Conservation (phyloP, 768 basidiomycete species). For the Pleurotus sapidus region DNA sequence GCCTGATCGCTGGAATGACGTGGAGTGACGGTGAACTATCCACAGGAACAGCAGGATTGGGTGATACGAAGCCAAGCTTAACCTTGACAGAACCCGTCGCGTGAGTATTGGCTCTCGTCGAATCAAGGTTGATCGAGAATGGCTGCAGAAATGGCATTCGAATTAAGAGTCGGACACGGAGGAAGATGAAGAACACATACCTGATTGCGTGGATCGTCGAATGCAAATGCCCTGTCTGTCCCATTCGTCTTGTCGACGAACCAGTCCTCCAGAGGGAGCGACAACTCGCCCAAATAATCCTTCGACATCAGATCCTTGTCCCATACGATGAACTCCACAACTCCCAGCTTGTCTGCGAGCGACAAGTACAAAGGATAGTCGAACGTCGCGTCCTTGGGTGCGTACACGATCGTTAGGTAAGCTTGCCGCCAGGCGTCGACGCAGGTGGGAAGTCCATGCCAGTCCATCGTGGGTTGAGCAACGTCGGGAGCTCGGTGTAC, state of each 20-base stretch:
- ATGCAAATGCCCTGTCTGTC: slow-evolving; percentile 42
- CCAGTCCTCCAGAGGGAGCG: slow-evolving; percentile 80
- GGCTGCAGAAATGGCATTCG: slow-evolving; percentile 19
- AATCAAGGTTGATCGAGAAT: slow-evolving; percentile 35
- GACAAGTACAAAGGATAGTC: slow-evolving; percentile 85
- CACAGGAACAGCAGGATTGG: slow-evolving; percentile 40
- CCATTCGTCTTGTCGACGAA: slow-evolving; percentile 38
- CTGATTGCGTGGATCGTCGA: slow-evolving; percentile 64
- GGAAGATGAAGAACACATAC: slow-evolving; percentile 35
- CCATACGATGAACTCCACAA: slow-evolving; percentile 87
- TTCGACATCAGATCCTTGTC: slow-evolving; percentile 88
- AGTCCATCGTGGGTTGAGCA: no score
- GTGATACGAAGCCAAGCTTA: slow-evolving; percentile 46
- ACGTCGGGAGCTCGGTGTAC: no score
- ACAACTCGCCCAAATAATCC: slow-evolving; percentile 91
- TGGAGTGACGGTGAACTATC: no score
- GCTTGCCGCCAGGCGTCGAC: no score
- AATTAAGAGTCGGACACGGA: neutral
- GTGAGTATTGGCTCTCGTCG: slow-evolving; percentile 36
- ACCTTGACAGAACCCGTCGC: slow-evolving; percentile 39
- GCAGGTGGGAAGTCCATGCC: no score
- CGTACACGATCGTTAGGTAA: no score
- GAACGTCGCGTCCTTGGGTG: slow-evolving; percentile 75
- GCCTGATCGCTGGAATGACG: no score
- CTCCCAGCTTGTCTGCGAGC: slow-evolving; percentile 67